Base-by-base conservation (phyloP, 192 early-diverging fungal genomes). In the Neocallimastix lanati region DNA sequence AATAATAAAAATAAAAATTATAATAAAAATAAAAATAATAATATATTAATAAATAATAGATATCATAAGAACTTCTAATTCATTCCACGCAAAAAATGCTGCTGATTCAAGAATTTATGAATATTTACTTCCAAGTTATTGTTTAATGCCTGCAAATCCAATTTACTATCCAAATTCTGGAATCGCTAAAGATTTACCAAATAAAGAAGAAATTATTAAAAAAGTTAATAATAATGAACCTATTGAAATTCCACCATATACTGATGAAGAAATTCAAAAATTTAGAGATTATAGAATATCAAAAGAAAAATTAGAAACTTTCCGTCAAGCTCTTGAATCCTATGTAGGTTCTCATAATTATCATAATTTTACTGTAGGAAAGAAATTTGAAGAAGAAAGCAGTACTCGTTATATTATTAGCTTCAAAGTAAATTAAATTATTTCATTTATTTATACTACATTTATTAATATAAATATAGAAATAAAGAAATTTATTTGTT, bases 51-150 rank as follows among this genome's bases (percentile, higher is more conserved):
- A 13, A 28, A 35, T 27, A 76, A 80, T 13, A 92, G 91, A 90
- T 28, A 95, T 85, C 78, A 90, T 92, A 25, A 87, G 89, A 14
- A 89, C 89, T 0, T 84, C 89, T 29, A 88, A 90, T 50, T 91
- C 91, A 25, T 99, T 99, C 85, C 92, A 97, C 78, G 88, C 96
- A 29, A 97, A 98, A 84, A 94, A 91, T 38, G 84, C 90, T 33
- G 98, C 96, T 81, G 97, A 97, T 81, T 93, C 94, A 2, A 90
- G 98, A 2, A 90, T 96, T 9, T 99, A 99, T 85, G 98, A 99
- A 86, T 99, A 99, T 81, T 85, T 98, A 28, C 81, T 98, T 78
- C 98, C 98, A 3, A 96, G 95, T 1, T 96, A 96, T 83, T 91
- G 93, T 27, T 91, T 99, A 76, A 82, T 88, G 76, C 85, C 83